A percentile compares a stretch with the other conserved stretches of the same genome.
Evolutionary conservation across 2,329 filamentous ascomycete species (phyloP).

Genomic region (Septoria petroselini): DNA sequence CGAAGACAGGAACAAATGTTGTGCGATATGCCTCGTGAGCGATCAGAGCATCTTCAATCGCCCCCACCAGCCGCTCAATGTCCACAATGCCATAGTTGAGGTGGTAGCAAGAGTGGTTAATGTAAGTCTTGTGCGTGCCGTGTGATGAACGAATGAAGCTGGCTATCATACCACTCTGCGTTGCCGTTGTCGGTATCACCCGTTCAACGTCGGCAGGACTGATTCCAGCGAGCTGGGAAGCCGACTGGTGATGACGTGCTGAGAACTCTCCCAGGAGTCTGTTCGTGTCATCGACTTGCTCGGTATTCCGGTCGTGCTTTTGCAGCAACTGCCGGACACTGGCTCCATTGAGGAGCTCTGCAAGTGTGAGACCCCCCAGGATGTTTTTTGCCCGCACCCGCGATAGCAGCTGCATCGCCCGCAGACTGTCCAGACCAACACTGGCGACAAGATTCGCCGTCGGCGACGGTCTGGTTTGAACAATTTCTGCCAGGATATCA

Average conservation of each 20-base stretch:
- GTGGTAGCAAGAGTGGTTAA: neutral
- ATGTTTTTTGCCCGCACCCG: conserved; percentile 2
- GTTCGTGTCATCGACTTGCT: neutral
- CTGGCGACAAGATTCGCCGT: neutral
- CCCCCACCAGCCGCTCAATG: neutral
- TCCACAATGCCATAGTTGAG: neutral
- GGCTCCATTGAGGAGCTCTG: conserved; percentile 6
- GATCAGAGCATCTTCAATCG: neutral
- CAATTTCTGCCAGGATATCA: neutral
- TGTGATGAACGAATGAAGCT: neutral
- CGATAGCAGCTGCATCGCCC: conserved; percentile 12
- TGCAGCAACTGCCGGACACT: neutral
- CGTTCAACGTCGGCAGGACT: neutral
- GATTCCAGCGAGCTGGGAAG: neutral
- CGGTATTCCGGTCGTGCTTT: neutral
- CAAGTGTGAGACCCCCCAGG: neutral
- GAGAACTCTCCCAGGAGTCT: neutral
- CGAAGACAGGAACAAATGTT: conserved; percentile 12
- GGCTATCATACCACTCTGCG: neutral
- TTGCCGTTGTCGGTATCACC: neutral
- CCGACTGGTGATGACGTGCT: neutral
- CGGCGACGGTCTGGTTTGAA: neutral
- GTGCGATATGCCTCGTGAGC: neutral
- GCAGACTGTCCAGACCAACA: conserved; percentile 9
- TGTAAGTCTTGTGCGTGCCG: neutral